Conservation (phyloP, 208 protist genomes). For the Crithidia sp. region DNA sequence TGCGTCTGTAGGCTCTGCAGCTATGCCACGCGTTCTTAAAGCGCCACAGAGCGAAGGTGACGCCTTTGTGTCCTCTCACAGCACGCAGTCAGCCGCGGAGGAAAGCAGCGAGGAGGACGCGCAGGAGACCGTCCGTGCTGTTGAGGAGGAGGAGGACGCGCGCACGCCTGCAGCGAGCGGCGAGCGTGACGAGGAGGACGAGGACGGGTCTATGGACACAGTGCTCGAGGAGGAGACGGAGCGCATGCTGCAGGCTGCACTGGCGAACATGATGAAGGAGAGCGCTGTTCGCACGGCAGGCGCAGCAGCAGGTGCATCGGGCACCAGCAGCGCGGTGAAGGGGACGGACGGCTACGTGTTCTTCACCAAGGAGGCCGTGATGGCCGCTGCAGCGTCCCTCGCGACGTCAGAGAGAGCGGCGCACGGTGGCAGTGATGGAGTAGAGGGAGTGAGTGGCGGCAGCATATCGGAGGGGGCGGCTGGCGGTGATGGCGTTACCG, state of each 20-base stretch:
- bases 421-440: background rate
- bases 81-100: too few relatives aligned
- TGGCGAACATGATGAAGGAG: constrained; percentile 12
- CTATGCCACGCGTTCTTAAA: too few relatives aligned
- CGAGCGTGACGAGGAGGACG: background rate
- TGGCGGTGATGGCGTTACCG: background rate
- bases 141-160: background rate
- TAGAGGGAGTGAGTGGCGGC: too few relatives aligned
- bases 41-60: too few relatives aligned
- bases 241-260: constrained; percentile 19
- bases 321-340: background rate
- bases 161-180: background rate
- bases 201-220: constrained; percentile 25
- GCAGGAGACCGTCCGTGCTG: too few relatives aligned
- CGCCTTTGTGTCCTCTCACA: too few relatives aligned
- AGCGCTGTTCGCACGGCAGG: background rate
- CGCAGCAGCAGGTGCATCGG: background rate
- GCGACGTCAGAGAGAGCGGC: constrained; percentile 16
- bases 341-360: constrained; percentile 14
- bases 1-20: too few relatives aligned
- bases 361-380: constrained; percentile 21
- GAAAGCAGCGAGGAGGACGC: too few relatives aligned
- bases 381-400: constrained; percentile 9
- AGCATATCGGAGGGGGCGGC: background rate
- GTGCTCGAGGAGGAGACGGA: constrained; percentile 35